Percentiles rank a stretch among this genome's conserved stretches.
phyloP scores from a whole-genome alignment of 164 flowering plant species.

The Umbilicus rupestris region DNA sequence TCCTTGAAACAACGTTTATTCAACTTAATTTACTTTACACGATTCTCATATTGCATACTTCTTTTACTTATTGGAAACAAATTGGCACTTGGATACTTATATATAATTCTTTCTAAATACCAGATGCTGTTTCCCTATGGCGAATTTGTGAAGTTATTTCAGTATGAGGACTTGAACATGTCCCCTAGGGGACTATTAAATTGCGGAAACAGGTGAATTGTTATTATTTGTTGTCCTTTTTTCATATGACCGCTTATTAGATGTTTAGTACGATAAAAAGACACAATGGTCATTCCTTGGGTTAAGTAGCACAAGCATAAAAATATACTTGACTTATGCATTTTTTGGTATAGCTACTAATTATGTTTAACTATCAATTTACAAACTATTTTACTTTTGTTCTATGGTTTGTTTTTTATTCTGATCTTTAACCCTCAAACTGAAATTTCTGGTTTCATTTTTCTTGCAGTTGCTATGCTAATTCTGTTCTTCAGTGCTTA shows the following conservation, averaged over 20 bases:
- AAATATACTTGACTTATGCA: not conserved
- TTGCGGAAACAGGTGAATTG: conserved; percentile 75
- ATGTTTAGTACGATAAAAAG: not conserved
- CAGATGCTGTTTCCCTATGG: conserved; percentile 87
- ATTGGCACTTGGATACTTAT: not conserved
- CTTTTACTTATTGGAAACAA: not conserved
- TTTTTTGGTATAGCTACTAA: not conserved
- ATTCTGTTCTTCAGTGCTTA: conserved; percentile 84
- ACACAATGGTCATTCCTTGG: not conserved
- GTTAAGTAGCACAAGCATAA: not conserved
- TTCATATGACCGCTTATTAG: not conserved
- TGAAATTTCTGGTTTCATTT: conserved; percentile 9
- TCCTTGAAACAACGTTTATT: not conserved
- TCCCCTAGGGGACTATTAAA: conserved; percentile 78
- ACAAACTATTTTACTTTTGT: not conserved
- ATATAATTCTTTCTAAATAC: conserved; percentile 1
- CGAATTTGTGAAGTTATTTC: conserved; percentile 57
- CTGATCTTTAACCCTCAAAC: not conserved
- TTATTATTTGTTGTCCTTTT: not conserved
- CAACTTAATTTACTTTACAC: not conserved
- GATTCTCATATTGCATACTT: not conserved
- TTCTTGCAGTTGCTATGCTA: conserved; percentile 81
- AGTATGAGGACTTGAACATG: conserved; percentile 39
- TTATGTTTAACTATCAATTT: not conserved
- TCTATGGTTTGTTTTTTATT: not conserved